Base-by-base conservation (phyloP, 1,284 basidiomycete genomes). In the Rhodotorula sp. region DNA sequence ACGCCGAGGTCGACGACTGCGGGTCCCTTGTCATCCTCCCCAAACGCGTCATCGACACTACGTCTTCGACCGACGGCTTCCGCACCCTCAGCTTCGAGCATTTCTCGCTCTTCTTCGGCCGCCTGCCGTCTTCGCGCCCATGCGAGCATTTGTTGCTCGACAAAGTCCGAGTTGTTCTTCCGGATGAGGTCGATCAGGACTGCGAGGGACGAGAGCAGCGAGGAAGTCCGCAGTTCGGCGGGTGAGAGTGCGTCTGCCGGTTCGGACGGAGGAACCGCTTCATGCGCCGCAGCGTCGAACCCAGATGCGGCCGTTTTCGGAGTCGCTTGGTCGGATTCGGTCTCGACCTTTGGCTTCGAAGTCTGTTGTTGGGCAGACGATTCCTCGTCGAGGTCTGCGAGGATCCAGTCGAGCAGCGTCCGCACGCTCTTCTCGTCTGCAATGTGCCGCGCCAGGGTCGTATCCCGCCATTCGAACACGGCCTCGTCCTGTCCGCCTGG, bases 131-230 rank as follows among this genome's bases (percentile, higher is more conserved):
- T 78, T 34, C 81, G 57, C 43, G 72, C 72, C 74, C 69, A 65
- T 39, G 69, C 74, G 59, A 78, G 78, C 75, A 79, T 81, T 66
- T 77, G 97, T 21, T 95, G 96, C 83, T 99, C 97, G 80, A 97
- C 96, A 81, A 95, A 97, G 81, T 99, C 96, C 65, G 94, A 96
- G 82, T 99, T 99, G 83, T 99, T 99, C 81, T 98, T 95, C 67
- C 97, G 88, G 77, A 99, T 98, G 52, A 99, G 87, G 81, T 99
- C 97, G 78, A 97, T 91, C 74, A 98, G 86, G 78, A 99, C 88
- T 64, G 91, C 90, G 76, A 96, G 91, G 39, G 93, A 90, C 72
- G 93, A 89, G 47, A 91, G 87, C 59, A 98, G 87, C 0, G 93
- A 93, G 8, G 95, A 98, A 0, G 89, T 88, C n/a, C 88, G 87